These are phyloP conservation scores for Ceratobasidium sp. DNA, from an alignment of 1,284 basidiomycete genomes.

Conservation along the genomic window DNA sequence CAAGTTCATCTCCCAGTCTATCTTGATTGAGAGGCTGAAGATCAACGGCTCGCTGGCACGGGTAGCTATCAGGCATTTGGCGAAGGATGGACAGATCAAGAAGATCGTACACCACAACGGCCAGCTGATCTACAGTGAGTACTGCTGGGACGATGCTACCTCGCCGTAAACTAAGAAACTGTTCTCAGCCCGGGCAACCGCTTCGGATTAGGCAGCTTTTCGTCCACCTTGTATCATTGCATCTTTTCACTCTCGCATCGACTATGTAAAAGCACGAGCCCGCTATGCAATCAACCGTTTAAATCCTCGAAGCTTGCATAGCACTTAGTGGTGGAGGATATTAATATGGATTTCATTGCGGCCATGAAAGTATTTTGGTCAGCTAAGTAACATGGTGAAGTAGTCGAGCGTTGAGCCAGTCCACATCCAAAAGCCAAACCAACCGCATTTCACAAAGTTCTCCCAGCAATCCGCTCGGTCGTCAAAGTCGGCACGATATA, in stretches of 20 bases:
- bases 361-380: background rate
- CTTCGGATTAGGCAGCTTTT: slow-evolving; percentile 40
- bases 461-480: slow-evolving; percentile 87
- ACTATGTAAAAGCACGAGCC: slow-evolving; percentile 41
- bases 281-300: slow-evolving; percentile 24
- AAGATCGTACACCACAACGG: slow-evolving; percentile 94
- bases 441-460: slow-evolving; percentile 89
- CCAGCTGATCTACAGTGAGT: slow-evolving; percentile 90
- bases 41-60: slow-evolving; percentile 96
- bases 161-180: background rate
- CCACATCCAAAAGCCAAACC: slow-evolving; percentile 91
- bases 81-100: slow-evolving; percentile 97
- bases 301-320: no score
- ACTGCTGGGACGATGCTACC: background rate
- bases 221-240: slow-evolving; percentile 41
- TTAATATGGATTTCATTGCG: no score
- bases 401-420: slow-evolving; percentile 86
- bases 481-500: slow-evolving; percentile 83
- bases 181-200: slow-evolving; percentile 53
- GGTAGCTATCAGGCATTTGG: slow-evolving; percentile 91
- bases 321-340: no score
- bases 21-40: slow-evolving; percentile 97
- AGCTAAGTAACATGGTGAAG: slow-evolving; percentile 45
- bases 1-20: slow-evolving; percentile 98
- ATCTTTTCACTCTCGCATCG: slow-evolving; percentile 18